Evolutionary conservation across 2,329 filamentous ascomycete species (phyloP).

Genomic region (Colletotrichum destructivum): DNA sequence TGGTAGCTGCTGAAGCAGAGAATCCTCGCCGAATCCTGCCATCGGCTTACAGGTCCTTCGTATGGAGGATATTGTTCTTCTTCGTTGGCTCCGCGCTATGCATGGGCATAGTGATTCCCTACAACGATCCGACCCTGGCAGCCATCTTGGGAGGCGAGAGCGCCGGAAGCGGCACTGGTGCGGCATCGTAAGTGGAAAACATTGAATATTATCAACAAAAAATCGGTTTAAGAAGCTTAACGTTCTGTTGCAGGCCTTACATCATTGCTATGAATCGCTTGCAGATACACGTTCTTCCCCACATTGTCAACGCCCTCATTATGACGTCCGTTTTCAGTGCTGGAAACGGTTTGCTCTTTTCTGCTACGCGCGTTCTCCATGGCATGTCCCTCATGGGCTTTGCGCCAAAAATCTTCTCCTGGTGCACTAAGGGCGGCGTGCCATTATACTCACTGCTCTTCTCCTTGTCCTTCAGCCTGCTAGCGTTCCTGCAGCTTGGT

Average conservation of each 20-base stretch:
- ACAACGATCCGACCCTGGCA: constrained; percentile 57
- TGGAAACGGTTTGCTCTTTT: constrained; percentile 71
- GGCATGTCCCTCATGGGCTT: constrained; percentile 70
- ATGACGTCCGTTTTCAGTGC: constrained; percentile 70
- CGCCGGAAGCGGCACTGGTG: constrained; percentile 59
- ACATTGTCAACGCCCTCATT: constrained; percentile 70
- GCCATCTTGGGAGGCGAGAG: constrained; percentile 43
- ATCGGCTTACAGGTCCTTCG: constrained; percentile 80
- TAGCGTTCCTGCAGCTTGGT: constrained; percentile 67
- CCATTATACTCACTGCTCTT: constrained; percentile 71
- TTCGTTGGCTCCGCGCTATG: constrained; percentile 79
- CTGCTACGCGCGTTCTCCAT: constrained; percentile 69
- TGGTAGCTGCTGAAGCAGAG: constrained; percentile 79
- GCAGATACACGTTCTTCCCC: constrained; percentile 66
- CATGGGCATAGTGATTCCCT: constrained; percentile 77
- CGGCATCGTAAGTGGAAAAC: constrained; percentile 58
- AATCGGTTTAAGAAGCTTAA: not conserved
- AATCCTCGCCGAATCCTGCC: constrained; percentile 76
- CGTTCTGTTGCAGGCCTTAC: constrained; percentile 58
- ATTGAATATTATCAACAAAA: not conserved
- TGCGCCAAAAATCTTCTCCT: constrained; percentile 65
- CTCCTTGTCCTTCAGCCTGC: constrained; percentile 66
- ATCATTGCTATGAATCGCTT: constrained; percentile 74
- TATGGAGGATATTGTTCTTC: constrained; percentile 79
- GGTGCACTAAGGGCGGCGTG: constrained; percentile 71